Base-by-base conservation (phyloP, 2,329 filamentous ascomycete genomes). In the Pseudogymnoascus sp. region DNA sequence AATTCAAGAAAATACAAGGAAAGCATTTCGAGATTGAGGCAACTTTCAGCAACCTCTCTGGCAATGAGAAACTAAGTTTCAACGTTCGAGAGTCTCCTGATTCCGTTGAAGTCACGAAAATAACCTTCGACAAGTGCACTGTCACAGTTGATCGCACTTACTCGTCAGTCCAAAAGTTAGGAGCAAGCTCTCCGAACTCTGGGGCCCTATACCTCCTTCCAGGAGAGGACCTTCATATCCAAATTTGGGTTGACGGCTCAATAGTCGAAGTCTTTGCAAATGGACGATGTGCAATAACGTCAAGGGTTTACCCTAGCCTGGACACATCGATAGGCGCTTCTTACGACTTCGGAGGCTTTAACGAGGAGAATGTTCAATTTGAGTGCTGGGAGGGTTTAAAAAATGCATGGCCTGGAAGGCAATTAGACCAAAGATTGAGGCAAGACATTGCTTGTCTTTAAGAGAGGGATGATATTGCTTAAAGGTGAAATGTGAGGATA, bases 191-290 rank as follows among this genome's bases (percentile, higher is more conserved):
- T n/a, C 28, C 62, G 5, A 63, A 66, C 9, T 41, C 58, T 4
- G 62, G 65, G 7, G 14, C 43, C 6, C 66, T 67, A 47, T 18
- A 50, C 4, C 58, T 66, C 12, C 36, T 66, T 6, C 43, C 62
- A 1, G 58, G 54, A 12, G 66, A 68, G 36, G 61, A 67, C 41
- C 57, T 68, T 4, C 30, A 59, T 8, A 33, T 66, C 11, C 36
- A 28, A 4, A 50, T 66, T 9, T 63, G 54, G 28, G 57, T 67
- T 6, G 66, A 68, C 18, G 64, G 65, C 16, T 67, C 64, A 2
- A 63, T 67, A 43, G 3, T 67, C 3, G 67, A 68, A 33, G 61
- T 68, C 1, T 68, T 62, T 36, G 65, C 61, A 4, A 67, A 68
- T 58, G 65, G 65, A 22, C 33, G 65, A 18, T 66, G 66, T 47